Conservation (phyloP, 441 rosid genomes). For the Raphanus hybrid region DNA sequence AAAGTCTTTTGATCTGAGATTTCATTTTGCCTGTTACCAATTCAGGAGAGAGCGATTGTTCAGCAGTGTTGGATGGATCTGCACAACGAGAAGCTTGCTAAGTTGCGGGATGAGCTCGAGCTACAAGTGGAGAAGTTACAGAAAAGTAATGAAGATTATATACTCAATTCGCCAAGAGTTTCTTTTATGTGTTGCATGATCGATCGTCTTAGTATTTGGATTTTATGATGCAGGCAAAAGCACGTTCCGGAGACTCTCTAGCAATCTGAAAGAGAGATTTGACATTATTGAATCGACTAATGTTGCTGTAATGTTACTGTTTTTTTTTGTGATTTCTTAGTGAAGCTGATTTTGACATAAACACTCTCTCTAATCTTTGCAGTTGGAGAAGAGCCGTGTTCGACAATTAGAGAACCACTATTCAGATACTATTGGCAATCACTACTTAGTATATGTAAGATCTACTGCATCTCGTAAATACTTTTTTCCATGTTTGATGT, state of each 20-base stretch:
- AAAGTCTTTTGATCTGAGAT: slow-evolving; percentile 6
- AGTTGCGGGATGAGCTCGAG: background rate
- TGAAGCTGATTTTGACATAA: slow-evolving; percentile 34
- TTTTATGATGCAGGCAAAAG: slow-evolving; percentile 11
- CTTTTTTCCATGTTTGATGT: slow-evolving; percentile 17
- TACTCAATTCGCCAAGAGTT: background rate
- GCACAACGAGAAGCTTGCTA: slow-evolving; percentile 3
- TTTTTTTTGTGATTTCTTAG: background rate
- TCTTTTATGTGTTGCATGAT: background rate
- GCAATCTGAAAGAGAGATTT: slow-evolving; percentile 44
- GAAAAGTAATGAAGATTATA: background rate
- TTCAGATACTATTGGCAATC: slow-evolving; percentile 76
- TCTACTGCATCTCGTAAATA: slow-evolving; percentile 10
- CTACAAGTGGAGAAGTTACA: slow-evolving; percentile 2
- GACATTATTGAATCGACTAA: slow-evolving; percentile 70
- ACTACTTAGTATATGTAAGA: slow-evolving; percentile 79
- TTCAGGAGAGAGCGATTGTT: background rate
- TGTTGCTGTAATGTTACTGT: slow-evolving; percentile 51
- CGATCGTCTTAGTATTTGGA: background rate
- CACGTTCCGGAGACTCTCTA: background rate
- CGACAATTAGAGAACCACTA: slow-evolving; percentile 72
- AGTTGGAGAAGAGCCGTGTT: slow-evolving; percentile 69
- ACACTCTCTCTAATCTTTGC: slow-evolving; percentile 42
- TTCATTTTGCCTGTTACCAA: too few species aligned
- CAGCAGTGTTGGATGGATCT: slow-evolving; percentile 4